Conservation (phyloP, 768 basidiomycete species). For the Rickenella mellea region DNA sequence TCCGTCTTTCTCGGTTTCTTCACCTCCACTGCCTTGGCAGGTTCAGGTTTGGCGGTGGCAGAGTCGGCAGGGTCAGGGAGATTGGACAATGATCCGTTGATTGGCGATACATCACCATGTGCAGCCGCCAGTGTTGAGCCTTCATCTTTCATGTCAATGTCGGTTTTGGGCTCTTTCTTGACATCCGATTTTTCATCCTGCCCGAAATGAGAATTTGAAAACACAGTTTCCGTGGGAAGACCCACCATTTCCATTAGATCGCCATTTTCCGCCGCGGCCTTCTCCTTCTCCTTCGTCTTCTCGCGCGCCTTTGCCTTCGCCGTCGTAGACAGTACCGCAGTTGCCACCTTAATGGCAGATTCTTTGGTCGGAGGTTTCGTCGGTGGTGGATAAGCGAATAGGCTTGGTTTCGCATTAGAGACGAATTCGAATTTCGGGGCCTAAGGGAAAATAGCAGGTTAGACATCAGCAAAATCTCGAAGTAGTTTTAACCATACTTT, state of each 20-base stretch:
- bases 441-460: constrained; percentile 27
- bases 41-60: constrained; percentile 24
- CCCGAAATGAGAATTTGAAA: background rate
- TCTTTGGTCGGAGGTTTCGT: constrained; percentile 91
- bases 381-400: constrained; percentile 85
- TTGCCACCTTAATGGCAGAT: constrained; percentile 81
- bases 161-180: constrained; percentile 46
- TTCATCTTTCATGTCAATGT: constrained; percentile 73
- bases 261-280: constrained; percentile 66
- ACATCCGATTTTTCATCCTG: constrained; percentile 48
- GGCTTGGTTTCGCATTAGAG: constrained; percentile 82
- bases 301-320: constrained; percentile 95
- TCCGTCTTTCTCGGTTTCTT: constrained; percentile 54
- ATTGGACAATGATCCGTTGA: constrained; percentile 42
- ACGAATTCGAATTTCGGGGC: constrained; percentile 89
- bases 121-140: constrained; percentile 23
- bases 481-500: constrained; percentile 40
- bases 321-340: constrained; percentile 94
- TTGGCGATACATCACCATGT: constrained; percentile 48
- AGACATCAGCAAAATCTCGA: constrained; percentile 5
- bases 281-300: constrained; percentile 57
- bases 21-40: constrained; percentile 23
- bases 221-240: constrained; percentile 3
- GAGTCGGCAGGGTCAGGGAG: constrained; percentile 33
- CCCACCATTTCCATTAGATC: constrained; percentile 79